Evolutionary conservation across 257 asterid species (phyloP).

Genomic region (Solanum lycopersicoides): DNA sequence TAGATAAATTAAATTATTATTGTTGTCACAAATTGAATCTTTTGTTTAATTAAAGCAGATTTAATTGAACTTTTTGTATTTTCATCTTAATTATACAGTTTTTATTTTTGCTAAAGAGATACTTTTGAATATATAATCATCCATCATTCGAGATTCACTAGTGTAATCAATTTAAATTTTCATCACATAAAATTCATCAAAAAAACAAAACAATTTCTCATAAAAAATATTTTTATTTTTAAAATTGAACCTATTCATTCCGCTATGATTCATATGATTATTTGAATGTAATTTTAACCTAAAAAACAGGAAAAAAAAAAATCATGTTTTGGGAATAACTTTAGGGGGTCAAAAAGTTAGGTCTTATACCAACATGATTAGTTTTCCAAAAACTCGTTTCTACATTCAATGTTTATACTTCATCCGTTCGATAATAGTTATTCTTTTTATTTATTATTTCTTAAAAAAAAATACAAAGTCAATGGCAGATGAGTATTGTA

Average conservation of each 20-base stretch:
- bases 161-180: no score
- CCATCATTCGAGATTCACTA: no score
- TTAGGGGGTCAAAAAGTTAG: not conserved
- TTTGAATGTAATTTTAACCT: not conserved
- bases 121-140: not conserved
- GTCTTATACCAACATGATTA: not conserved
- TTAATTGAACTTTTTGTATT: no score
- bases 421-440: no score
- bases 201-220: no score
- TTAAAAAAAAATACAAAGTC: no score
- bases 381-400: not conserved
- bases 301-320: not conserved
- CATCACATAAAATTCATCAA: not conserved
- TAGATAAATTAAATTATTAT: no score
- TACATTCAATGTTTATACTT: fast-evolving
- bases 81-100: not conserved
- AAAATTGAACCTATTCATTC: not conserved
- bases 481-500: no score
- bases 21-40: not conserved
- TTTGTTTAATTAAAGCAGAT: no score
- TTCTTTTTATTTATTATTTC: no score
- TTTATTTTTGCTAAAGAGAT: not conserved
- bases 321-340: no score
- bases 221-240: no score
- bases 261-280: not conserved